phyloP scores from a whole-genome alignment of 108 stramenopile genomes.

The Nitzschia sp. region DNA sequence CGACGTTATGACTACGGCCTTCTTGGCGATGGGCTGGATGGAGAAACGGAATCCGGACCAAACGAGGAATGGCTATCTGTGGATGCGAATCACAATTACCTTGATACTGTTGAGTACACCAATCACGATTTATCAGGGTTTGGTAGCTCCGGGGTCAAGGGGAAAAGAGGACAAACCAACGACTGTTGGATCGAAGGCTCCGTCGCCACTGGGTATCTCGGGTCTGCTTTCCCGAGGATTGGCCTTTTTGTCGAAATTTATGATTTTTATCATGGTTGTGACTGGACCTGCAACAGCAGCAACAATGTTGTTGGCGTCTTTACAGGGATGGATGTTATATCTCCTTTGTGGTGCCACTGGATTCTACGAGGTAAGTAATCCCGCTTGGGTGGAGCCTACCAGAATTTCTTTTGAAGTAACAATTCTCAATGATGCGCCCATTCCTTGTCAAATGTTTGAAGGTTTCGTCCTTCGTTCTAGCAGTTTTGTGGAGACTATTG shows the following conservation, averaged over 20 bases:
- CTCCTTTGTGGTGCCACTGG: slow-evolving; percentile 43
- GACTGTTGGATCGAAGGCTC: not conserved
- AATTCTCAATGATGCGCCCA: not conserved
- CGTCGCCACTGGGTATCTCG: not conserved
- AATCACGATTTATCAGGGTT: slow-evolving; percentile 27
- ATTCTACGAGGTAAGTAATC: slow-evolving; percentile 38
- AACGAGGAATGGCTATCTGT: slow-evolving; percentile 57
- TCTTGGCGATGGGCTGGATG: slow-evolving; percentile 64
- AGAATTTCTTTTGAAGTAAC: not conserved
- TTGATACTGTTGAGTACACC: slow-evolving; percentile 41
- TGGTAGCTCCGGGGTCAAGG: not conserved
- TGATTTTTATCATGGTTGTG: slow-evolving; percentile 68
- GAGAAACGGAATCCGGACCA: slow-evolving; percentile 66
- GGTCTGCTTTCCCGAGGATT: slow-evolving; percentile 9
- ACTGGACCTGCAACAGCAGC: slow-evolving; percentile 78
- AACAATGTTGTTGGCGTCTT: slow-evolving; percentile 46
- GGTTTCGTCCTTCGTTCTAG: slow-evolving; percentile 55
- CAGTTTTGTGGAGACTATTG: slow-evolving; percentile 66
- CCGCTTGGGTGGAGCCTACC: too few species aligned
- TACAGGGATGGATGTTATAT: slow-evolving; percentile 60
- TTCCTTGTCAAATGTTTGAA: not conserved
- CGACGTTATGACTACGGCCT: slow-evolving; percentile 45
- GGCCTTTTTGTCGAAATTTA: slow-evolving; percentile 37
- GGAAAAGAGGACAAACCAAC: not conserved
- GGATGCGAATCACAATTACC: slow-evolving; percentile 36